phyloP scores from a whole-genome alignment of 805 yeast genomes.

The Ogataea glucozyma region DNA sequence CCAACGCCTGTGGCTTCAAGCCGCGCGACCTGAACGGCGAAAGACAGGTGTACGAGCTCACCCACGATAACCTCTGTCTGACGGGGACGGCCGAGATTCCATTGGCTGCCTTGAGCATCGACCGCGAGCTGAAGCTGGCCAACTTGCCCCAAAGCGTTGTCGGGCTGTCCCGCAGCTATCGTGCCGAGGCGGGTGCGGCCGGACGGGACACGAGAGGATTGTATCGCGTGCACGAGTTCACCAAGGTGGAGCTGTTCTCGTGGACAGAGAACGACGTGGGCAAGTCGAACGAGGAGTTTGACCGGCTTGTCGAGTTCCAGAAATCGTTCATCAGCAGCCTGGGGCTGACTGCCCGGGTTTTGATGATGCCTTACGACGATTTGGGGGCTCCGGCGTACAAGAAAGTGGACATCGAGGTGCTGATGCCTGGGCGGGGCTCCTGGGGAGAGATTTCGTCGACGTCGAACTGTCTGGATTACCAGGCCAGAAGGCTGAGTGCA shows the following conservation, averaged over 20 bases:
- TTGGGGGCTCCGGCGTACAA: constrained; percentile 91
- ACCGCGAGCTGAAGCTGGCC: constrained; percentile 32
- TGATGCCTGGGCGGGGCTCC: constrained; percentile 94
- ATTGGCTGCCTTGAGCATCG: constrained; percentile 74
- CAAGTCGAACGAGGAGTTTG: constrained; percentile 50
- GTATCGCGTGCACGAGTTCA: constrained; percentile 94
- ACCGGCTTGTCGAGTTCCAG: constrained; percentile 65
- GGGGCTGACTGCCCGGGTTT: constrained; percentile 77
- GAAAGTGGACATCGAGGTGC: constrained; percentile 92
- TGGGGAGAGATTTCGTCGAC: constrained; percentile 95
- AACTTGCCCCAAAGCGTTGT: constrained; percentile 61
- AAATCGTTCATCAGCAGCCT: constrained; percentile 59
- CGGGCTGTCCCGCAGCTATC: constrained; percentile 82
- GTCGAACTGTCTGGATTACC: constrained; percentile 91
- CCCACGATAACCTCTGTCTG: constrained; percentile 53
- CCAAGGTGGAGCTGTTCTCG: constrained; percentile 88
- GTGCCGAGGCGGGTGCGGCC: constrained; percentile 97
- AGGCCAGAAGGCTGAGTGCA: constrained; percentile 79
- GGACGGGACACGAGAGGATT: constrained; percentile 91
- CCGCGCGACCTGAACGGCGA: constrained; percentile 89
- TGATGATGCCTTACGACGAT: constrained; percentile 88
- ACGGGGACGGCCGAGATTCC: constrained; percentile 97
- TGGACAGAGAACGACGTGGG: constrained; percentile 50
- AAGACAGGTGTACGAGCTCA: constrained; percentile 74
- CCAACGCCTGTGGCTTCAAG: constrained; percentile 89